Evolutionary conservation across 495 filamentous ascomycete genomes (phyloP), one percentile per base, ranked within the genome.

Genomic region (Hypoxylon perforatum): DNA sequence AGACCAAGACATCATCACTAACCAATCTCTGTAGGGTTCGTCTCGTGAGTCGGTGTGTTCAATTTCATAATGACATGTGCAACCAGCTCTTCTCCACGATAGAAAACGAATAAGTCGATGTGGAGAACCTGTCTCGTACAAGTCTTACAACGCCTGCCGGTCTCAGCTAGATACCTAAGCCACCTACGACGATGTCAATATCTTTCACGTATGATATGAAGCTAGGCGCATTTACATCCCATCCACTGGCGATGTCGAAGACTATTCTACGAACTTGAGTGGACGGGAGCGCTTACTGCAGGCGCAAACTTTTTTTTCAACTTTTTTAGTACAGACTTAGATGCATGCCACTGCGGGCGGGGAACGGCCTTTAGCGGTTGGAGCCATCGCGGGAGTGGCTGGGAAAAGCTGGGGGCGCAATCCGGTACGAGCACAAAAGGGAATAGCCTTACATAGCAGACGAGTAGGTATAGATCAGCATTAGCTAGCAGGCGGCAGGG

Each of bases 331-430:
- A 33, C 30, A 10, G 30, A 33, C 8, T 39, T 23, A 17, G 47
- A 66, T 55, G 63, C 56, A 61, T 56, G 63, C 38, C 42, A 57
- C 56, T 54, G 48, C 39, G 42, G 47, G 61, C 45, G 56, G 30
- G 65, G 60, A n/a, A 61, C 61, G 45, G 66, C 61, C 57, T 65
- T 60, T 61, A 64, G 61, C 61, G 66, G 66, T 65, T 65, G 56
- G 33, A 61, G 59, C 61, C 30, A 60, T 55, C 17, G 46, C 57
- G 51, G 61, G 56, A 65, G 63, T 60, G 63, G 63, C 63, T 69
- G 56, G 49, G n/a, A 56, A 42, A 12, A 10, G 55, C 49, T 39
- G 49, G 55, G 62, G 47, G 30, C 53, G 39, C 18, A 46, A 47
- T 52, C 19, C 18, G 54, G 46, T 59, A 42, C 35, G 55, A 58